Conservation (phyloP, 1,284 basidiomycete genomes). For the Lentinus polychrous region DNA sequence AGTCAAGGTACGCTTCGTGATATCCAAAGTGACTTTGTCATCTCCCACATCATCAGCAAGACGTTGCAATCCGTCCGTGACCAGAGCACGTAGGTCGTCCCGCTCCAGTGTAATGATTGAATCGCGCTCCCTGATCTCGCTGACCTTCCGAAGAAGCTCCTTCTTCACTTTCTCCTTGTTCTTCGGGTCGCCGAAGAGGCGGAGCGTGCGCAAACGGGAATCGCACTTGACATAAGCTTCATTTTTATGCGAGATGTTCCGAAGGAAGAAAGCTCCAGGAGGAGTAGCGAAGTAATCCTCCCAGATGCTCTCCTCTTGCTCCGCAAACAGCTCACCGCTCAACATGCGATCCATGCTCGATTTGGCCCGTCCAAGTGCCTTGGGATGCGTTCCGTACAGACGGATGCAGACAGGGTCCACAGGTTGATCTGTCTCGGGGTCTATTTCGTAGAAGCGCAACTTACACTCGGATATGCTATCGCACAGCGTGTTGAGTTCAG, state of each 20-base stretch:
- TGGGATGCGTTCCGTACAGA: conserved; percentile 30
- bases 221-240: conserved; percentile 39
- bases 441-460: conserved; percentile 28
- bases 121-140: conserved; percentile 26
- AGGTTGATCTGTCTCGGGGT: conserved; percentile 11
- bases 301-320: conserved; percentile 40
- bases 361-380: conserved; percentile 22
- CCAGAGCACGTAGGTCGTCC: conserved; percentile 36
- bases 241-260: conserved; percentile 28
- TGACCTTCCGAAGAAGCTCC: conserved; percentile 38
- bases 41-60: conserved; percentile 32
- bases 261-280: conserved; percentile 38
- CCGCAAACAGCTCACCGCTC: too few relatives aligned
- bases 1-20: conserved; percentile 23
- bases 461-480: conserved; percentile 20
- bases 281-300: conserved; percentile 46
- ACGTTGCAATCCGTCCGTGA: conserved; percentile 33
- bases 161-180: conserved; percentile 32
- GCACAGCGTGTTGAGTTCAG: conserved; percentile 25
- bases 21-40: conserved; percentile 33
- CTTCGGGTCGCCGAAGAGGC: conserved; percentile 41
- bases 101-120: conserved; percentile 40
- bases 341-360: too few relatives aligned
- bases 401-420: conserved; percentile 29
- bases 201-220: conserved; percentile 34